These are phyloP conservation scores for Colletotrichum truncatum DNA, from an alignment of 2,329 filamentous ascomycete genomes.

Conservation along the genomic window DNA sequence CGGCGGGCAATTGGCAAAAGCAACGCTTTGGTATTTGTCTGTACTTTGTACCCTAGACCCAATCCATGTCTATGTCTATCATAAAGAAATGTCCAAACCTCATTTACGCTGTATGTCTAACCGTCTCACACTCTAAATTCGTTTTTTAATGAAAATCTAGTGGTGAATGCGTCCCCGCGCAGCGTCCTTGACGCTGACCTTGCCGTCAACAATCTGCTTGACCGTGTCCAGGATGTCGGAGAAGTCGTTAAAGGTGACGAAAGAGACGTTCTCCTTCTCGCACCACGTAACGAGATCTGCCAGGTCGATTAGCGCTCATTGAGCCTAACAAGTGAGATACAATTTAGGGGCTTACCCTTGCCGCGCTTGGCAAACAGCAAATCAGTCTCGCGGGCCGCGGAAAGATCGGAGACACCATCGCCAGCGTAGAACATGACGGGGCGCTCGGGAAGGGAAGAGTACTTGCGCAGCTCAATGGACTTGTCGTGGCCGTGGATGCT, in stretches of 20 bases:
- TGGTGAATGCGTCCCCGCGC: constrained; percentile 56
- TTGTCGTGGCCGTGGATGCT: constrained; percentile 97
- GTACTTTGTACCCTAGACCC: constrained; percentile 1
- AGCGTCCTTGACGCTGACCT: constrained; percentile 75
- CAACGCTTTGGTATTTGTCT: neutral
- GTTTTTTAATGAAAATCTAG: neutral
- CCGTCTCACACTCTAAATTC: neutral
- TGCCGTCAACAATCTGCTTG: constrained; percentile 79
- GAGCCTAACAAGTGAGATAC: too few species aligned
- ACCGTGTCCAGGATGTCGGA: constrained; percentile 79
- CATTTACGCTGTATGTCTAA: constrained; percentile 1
- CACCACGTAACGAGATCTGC: constrained; percentile 89
- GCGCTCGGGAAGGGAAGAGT: constrained; percentile 76
- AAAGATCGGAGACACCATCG: constrained; percentile 92
- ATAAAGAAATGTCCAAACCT: neutral
- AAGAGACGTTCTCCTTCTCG: constrained; percentile 83
- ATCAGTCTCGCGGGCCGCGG: constrained; percentile 91
- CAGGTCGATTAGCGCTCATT: constrained; percentile 16
- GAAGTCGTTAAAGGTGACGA: constrained; percentile 89
- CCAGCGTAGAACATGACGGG: constrained; percentile 94
- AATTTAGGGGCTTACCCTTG: constrained; percentile 79
- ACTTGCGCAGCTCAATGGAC: constrained; percentile 88
- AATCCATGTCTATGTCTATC: constrained; percentile 24
- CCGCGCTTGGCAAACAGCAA: constrained; percentile 93
- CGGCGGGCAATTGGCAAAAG: too few species aligned